These are phyloP conservation scores for Candida endomychidarum DNA, from an alignment of 805 yeast species.

Conservation along the genomic window DNA sequence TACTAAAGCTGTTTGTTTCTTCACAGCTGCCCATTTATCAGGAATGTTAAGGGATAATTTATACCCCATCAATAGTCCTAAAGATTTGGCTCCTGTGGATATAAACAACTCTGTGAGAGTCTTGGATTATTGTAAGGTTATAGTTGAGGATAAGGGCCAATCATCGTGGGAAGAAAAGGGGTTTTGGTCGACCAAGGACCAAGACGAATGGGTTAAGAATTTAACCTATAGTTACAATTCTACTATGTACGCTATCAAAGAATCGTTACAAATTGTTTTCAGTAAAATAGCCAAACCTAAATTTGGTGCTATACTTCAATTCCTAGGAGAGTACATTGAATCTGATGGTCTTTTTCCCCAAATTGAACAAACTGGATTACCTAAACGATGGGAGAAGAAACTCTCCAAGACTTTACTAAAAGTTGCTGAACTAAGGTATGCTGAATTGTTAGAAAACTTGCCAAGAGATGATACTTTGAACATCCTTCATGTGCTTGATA, in stretches of 20 bases:
- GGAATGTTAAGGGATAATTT: conserved; percentile 32
- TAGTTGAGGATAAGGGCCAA: conserved; percentile 31
- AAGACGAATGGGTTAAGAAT: conserved; percentile 49
- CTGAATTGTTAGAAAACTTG: conserved; percentile 41
- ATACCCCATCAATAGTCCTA: conserved; percentile 11
- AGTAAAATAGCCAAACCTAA: conserved; percentile 50
- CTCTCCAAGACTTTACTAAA: conserved; percentile 35
- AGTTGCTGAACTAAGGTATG: conserved; percentile 39
- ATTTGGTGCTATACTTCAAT: conserved; percentile 51
- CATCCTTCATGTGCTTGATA: conserved; percentile 53
- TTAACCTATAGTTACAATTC: conserved; percentile 47
- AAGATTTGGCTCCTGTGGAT: conserved; percentile 33
- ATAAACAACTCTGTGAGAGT: conserved; percentile 25
- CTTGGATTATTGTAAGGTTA: conserved; percentile 28
- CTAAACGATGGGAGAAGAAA: conserved; percentile 48
- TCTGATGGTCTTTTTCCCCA: conserved; percentile 44
- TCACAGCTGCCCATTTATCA: conserved; percentile 45
- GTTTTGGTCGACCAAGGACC: conserved; percentile 44
- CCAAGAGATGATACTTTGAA: conserved; percentile 59
- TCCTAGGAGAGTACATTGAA: conserved; percentile 52
- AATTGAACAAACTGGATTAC: conserved; percentile 33
- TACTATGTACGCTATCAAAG: conserved; percentile 46
- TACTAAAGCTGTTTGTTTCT: conserved; percentile 49
- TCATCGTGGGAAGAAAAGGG: conserved; percentile 30
- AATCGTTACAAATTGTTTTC: conserved; percentile 41